Evolutionary conservation across 2,329 filamentous ascomycete species (phyloP).

Genomic region (Sporothrix inflata): DNA sequence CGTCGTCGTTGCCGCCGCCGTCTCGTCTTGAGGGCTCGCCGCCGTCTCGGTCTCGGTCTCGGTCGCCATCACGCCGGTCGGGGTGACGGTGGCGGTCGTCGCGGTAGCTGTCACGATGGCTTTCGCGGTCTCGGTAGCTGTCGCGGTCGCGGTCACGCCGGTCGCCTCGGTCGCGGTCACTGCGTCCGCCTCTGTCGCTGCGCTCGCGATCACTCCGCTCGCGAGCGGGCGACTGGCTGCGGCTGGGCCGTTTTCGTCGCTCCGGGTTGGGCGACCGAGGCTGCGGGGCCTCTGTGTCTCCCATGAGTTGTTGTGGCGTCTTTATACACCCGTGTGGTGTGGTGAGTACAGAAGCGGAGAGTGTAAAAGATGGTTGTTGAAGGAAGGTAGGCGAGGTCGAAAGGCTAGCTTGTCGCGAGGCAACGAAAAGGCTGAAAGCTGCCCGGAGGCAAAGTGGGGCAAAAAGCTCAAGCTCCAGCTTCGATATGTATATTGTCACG

Average conservation of each 20-base stretch:
- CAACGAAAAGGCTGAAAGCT: slow-evolving; percentile 7
- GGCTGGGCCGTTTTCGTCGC: slow-evolving; percentile 20
- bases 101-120: slow-evolving; percentile 34
- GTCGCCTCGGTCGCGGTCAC: slow-evolving; percentile 31
- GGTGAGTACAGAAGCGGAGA: neutral
- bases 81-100: slow-evolving; percentile 39
- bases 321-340: neutral
- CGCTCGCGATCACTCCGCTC: neutral
- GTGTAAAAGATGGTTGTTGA: neutral
- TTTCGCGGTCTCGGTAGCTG: slow-evolving; percentile 35
- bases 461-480: neutral
- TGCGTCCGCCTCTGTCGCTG: neutral
- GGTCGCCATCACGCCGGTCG: slow-evolving; percentile 26
- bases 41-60: slow-evolving; percentile 7
- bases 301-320: neutral
- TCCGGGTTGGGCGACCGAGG: slow-evolving; percentile 22
- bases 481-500: neutral
- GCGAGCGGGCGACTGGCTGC: slow-evolving; percentile 27
- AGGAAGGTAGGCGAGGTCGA: neutral
- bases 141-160: slow-evolving; percentile 32
- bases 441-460: neutral
- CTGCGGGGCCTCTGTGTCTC: slow-evolving; percentile 17
- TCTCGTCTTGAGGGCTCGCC: slow-evolving; percentile 33
- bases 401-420: neutral
- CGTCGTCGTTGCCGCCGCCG: slow-evolving; percentile 8